phyloP scores from a whole-genome alignment of 805 yeast genomes.

The Wickerhamomyces strasburgensis region DNA sequence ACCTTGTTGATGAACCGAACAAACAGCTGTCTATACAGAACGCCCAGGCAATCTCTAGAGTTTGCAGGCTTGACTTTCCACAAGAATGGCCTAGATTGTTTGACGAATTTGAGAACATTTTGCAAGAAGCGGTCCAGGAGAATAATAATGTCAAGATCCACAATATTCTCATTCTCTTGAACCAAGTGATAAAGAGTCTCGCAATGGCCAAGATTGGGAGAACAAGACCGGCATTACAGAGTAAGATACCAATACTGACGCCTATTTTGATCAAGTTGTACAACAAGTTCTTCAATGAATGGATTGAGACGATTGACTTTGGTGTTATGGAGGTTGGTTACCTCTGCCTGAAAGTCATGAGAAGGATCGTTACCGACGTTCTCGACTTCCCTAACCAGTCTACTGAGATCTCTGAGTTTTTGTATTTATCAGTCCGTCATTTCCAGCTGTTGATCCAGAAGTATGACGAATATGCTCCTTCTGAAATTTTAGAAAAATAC shows the following conservation, averaged over 20 bases:
- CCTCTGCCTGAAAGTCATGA: constrained; percentile 64
- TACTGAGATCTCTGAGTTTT: constrained; percentile 53
- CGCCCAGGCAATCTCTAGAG: constrained; percentile 75
- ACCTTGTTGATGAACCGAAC: constrained; percentile 61
- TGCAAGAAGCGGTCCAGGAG: constrained; percentile 40
- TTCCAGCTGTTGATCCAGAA: constrained; percentile 49
- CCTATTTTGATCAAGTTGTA: constrained; percentile 60
- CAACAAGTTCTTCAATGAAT: constrained; percentile 50
- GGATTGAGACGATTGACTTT: constrained; percentile 48
- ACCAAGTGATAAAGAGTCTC: constrained; percentile 72
- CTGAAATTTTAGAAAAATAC: constrained; percentile 55
- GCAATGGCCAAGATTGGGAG: constrained; percentile 80
- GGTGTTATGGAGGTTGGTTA: constrained; percentile 71
- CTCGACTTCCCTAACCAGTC: constrained; percentile 64
- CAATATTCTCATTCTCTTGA: constrained; percentile 61
- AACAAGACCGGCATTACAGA: constrained; percentile 71
- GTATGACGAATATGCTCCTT: constrained; percentile 42
- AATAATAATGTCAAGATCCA: constrained; percentile 49
- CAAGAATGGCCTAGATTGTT: constrained; percentile 79
- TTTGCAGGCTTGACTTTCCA: constrained; percentile 84
- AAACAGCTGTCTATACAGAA: constrained; percentile 74
- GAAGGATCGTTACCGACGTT: constrained; percentile 74
- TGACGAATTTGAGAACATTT: constrained; percentile 47
- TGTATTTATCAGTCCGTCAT: constrained; percentile 52
- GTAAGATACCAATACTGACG: constrained; percentile 59